Percentiles rank a stretch among this genome's conserved stretches.
These are phyloP conservation scores for Lipomyces orientalis DNA, from an alignment of 805 yeast genomes.

Conservation along the genomic window DNA sequence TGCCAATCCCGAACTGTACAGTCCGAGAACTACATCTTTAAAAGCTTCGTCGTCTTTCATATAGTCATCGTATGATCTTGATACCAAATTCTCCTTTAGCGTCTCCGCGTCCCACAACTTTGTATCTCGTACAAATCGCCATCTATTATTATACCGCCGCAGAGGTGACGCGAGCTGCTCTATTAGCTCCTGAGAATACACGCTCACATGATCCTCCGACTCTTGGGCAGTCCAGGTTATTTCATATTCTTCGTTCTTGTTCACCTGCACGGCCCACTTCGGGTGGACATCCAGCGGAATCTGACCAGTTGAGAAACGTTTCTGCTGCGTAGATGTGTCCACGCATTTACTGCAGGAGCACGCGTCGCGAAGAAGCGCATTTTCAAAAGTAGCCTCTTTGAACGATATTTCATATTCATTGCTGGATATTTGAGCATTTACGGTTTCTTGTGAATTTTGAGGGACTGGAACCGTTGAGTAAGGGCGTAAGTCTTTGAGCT, in stretches of 20 bases:
- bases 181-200: slow-evolving; percentile 56
- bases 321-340: slow-evolving; percentile 64
- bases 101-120: slow-evolving; percentile 40
- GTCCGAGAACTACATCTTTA: slow-evolving; percentile 49
- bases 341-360: slow-evolving; percentile 57
- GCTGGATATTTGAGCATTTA: neutral
- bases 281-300: slow-evolving; percentile 47
- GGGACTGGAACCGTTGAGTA: neutral
- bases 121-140: slow-evolving; percentile 47
- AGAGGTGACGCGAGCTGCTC: slow-evolving; percentile 49
- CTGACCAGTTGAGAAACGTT: slow-evolving; percentile 48
- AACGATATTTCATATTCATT: neutral
- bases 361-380: slow-evolving; percentile 66
- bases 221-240: slow-evolving; percentile 50
- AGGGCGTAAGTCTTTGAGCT: neutral
- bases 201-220: slow-evolving; percentile 54
- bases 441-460: neutral
- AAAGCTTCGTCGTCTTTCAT: slow-evolving; percentile 48
- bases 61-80: slow-evolving; percentile 51
- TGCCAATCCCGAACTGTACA: slow-evolving; percentile 63
- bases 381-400: slow-evolving; percentile 1
- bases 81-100: slow-evolving; percentile 42
- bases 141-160: slow-evolving; percentile 46
- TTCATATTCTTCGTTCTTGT: slow-evolving; percentile 15
- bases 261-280: slow-evolving; percentile 42